A percentile compares a stretch with the other conserved stretches of the same genome.
Conservation (phyloP, 2,329 filamentous ascomycete genomes). For the Acarospora socialis region DNA sequence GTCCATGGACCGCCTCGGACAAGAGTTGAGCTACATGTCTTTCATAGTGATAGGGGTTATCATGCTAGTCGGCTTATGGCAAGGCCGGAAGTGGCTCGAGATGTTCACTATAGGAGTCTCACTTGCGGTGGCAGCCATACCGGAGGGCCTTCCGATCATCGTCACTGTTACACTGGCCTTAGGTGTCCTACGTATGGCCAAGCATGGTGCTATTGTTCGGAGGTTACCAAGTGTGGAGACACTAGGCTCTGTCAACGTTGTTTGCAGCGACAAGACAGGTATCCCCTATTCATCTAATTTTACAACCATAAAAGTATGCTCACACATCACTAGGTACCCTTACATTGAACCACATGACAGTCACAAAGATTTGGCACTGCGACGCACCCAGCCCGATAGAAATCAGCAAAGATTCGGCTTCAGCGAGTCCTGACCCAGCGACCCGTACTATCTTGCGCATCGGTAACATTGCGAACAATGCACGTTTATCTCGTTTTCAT, state of each 20-base stretch:
- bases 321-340: slow-evolving; percentile 50
- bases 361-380: slow-evolving; percentile 92
- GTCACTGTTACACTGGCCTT: slow-evolving; percentile 93
- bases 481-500: slow-evolving; percentile 58
- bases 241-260: slow-evolving; percentile 95
- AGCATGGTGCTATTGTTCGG: slow-evolving; percentile 85
- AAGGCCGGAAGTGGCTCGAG: slow-evolving; percentile 78
- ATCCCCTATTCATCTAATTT: slow-evolving; percentile 14
- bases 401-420: slow-evolving; percentile 38
- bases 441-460: slow-evolving; percentile 73
- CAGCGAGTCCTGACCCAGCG: slow-evolving; percentile 51
- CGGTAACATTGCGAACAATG: slow-evolving; percentile 94
- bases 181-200: slow-evolving; percentile 92
- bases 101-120: slow-evolving; percentile 98
- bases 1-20: slow-evolving; percentile 94
- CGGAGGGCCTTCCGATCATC: slow-evolving; percentile 92
- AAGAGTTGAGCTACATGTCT: slow-evolving; percentile 91
- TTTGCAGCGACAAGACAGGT: slow-evolving; percentile 96
- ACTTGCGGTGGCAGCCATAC: slow-evolving; percentile 87
- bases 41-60: slow-evolving; percentile 91
- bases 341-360: slow-evolving; percentile 97
- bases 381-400: slow-evolving; percentile 47
- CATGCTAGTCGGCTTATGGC: slow-evolving; percentile 74
- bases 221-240: slow-evolving; percentile 95
- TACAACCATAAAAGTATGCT: slow-evolving; percentile 1